phyloP scores from a whole-genome alignment of 106 monocot genomes.

The Amphibolis antarctica region DNA sequence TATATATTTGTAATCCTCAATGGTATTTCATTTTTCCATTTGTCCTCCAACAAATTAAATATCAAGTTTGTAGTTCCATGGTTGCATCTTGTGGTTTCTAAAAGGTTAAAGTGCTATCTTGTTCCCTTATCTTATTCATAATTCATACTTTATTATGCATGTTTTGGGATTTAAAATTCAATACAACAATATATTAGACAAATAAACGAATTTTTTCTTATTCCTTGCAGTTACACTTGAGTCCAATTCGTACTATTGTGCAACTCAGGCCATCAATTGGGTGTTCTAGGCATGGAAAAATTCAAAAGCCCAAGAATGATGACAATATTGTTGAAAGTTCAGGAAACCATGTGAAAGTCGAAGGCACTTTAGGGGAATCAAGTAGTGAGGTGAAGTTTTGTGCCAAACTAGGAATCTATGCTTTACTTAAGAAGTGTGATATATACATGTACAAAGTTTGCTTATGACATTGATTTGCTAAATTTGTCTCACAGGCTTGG shows the following conservation, averaged over 20 bases:
- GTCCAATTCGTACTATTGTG: slow-evolving; percentile 62
- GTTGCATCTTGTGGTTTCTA: too few species aligned
- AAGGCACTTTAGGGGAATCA: slow-evolving; percentile 10
- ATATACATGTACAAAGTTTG: neutral
- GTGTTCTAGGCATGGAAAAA: slow-evolving; percentile 11
- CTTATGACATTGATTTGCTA: neutral
- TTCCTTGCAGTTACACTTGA: slow-evolving; percentile 73
- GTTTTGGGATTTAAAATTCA: neutral
- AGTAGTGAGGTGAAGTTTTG: slow-evolving; percentile 2
- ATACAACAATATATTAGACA: neutral
- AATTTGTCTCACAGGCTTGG: slow-evolving; percentile 23
- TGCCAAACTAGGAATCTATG: neutral
- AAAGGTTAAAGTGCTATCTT: too few species aligned
- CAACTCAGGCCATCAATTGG: slow-evolving; percentile 57
- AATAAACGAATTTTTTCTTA: slow-evolving; percentile 5
- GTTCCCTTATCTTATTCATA: too few species aligned
- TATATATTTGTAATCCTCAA: too few species aligned
- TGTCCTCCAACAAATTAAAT: too few species aligned
- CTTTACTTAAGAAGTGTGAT: too few species aligned
- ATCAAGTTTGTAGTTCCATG: too few species aligned
- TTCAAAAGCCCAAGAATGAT: slow-evolving; percentile 14
- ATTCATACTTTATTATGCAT: too few species aligned
- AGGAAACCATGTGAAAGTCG: slow-evolving; percentile 7
- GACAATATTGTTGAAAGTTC: slow-evolving; percentile 7
- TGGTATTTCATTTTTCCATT: too few species aligned